Evolutionary conservation across 805 yeast genomes (phyloP).

Genomic region (Starmera dryadoides): DNA sequence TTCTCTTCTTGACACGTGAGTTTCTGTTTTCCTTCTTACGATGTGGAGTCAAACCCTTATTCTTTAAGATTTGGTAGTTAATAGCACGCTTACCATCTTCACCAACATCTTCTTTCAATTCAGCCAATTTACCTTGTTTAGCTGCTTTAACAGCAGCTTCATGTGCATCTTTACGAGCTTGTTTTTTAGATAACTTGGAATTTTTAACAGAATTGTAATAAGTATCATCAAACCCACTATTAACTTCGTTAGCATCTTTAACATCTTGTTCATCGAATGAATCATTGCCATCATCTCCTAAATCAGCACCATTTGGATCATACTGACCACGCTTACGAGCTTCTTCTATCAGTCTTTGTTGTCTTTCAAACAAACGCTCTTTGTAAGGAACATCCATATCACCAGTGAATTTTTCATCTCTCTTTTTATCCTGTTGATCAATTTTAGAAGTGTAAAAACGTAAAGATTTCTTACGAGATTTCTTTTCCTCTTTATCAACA

Average conservation of each 20-base stretch:
- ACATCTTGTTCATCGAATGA: conserved; percentile 39
- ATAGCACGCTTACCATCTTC: conserved; percentile 90
- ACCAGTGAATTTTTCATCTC: conserved; percentile 57
- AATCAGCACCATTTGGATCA: conserved; percentile 45
- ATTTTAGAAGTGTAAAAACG: conserved; percentile 96
- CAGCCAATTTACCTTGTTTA: conserved; percentile 75
- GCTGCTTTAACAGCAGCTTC: conserved; percentile 69
- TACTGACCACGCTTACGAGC: conserved; percentile 79
- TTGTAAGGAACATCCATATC: conserved; percentile 89
- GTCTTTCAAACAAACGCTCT: conserved; percentile 86
- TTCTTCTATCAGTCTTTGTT: conserved; percentile 78
- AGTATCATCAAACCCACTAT: conserved; percentile 41
- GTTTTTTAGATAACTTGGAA: conserved; percentile 40
- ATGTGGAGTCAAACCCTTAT: conserved; percentile 91
- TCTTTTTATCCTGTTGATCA: conserved; percentile 71
- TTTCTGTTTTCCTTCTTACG: conserved; percentile 92
- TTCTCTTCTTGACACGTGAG: conserved; percentile 97
- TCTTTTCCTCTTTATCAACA: conserved; percentile 82
- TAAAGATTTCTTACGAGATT: conserved; percentile 68
- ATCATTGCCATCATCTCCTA: conserved; percentile 43
- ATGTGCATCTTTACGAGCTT: conserved; percentile 56
- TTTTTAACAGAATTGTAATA: conserved; percentile 52
- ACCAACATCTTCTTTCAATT: conserved; percentile 54
- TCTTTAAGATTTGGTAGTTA: conserved; percentile 90
- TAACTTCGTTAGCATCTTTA: conserved; percentile 30